These are phyloP conservation scores for Melastoma malabathricum DNA, from an alignment of 345 rosid genomes.

Conservation along the genomic window DNA sequence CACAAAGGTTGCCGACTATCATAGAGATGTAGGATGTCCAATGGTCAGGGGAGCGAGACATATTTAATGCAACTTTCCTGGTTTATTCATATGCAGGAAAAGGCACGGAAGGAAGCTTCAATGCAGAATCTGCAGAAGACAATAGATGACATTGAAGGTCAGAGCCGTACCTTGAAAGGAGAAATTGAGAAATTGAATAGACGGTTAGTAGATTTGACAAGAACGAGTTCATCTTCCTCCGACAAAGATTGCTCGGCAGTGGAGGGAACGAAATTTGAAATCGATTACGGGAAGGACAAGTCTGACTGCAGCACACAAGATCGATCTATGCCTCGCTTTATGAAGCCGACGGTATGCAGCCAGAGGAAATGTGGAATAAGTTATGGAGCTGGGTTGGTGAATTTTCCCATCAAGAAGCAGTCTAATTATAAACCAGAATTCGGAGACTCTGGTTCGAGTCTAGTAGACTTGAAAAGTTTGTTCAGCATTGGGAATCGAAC, in stretches of 20 bases:
- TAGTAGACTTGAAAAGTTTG: conserved; percentile 20
- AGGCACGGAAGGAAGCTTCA: conserved; percentile 26
- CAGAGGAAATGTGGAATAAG: conserved; percentile 31
- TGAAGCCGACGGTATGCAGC: conserved; percentile 70
- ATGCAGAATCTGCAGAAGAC: conserved; percentile 36
- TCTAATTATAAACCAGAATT: conserved; percentile 29
- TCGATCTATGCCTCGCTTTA: conserved; percentile 49
- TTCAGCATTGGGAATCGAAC: conserved; percentile 33
- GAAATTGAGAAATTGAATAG: conserved; percentile 26
- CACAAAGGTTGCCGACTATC: background rate
- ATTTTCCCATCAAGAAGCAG: conserved; percentile 30
- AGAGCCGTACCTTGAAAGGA: conserved; percentile 22
- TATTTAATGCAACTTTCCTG: too few species aligned
- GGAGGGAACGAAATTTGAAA: conserved; percentile 14
- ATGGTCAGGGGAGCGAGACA: background rate
- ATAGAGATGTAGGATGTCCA: background rate
- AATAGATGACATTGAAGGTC: conserved; percentile 39
- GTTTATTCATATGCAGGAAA: conserved; percentile 28
- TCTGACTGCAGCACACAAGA: conserved; percentile 17
- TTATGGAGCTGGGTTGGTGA: conserved; percentile 40
- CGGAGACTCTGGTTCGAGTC: conserved; percentile 44
- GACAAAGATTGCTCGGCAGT: conserved; percentile 10
- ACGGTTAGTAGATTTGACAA: conserved; percentile 29
- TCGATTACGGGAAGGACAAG: conserved; percentile 9
- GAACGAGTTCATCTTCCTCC: conserved; percentile 18